Conservation (phyloP, 495 filamentous ascomycete genomes). For the Lepidopterella palustris region DNA sequence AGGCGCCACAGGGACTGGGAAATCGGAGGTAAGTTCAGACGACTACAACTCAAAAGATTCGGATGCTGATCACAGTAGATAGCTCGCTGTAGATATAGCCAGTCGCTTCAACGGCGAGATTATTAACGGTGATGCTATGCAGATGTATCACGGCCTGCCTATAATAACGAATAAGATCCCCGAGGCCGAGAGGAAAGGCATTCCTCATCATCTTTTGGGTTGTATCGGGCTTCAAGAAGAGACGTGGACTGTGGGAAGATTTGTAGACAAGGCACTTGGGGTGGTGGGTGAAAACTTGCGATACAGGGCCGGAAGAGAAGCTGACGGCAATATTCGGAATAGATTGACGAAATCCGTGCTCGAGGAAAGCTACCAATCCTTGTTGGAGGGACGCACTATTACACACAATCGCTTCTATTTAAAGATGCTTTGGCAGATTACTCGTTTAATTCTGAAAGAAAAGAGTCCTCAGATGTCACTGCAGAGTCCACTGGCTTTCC, state of each 20-base stretch:
- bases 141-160: slow-evolving; percentile 87
- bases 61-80: slow-evolving; percentile 33
- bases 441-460: not conserved
- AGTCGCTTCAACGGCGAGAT: slow-evolving; percentile 82
- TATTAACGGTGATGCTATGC: slow-evolving; percentile 99
- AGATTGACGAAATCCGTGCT: slow-evolving; percentile 67
- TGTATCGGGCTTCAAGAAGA: slow-evolving; percentile 65
- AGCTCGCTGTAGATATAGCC: slow-evolving; percentile 92
- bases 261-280: slow-evolving; percentile 58
- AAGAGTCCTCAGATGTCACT: slow-evolving; percentile 19
- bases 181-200: slow-evolving; percentile 61
- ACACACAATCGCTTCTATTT: slow-evolving; percentile 82
- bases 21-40: slow-evolving; percentile 69
- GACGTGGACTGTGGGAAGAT: slow-evolving; percentile 74
- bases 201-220: slow-evolving; percentile 86
- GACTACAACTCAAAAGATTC: not conserved
- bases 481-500: slow-evolving; percentile 45
- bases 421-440: slow-evolving; percentile 53
- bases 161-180: slow-evolving; percentile 95
- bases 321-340: not conserved
- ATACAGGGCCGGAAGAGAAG: not conserved
- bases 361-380: slow-evolving; percentile 79
- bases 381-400: slow-evolving; percentile 93
- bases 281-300: slow-evolving; percentile 36
- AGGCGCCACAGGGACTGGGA: slow-evolving; percentile 92